Evolutionary conservation across 192 early-diverging fungal species (phyloP).

Genomic region (Podila epigama): DNA sequence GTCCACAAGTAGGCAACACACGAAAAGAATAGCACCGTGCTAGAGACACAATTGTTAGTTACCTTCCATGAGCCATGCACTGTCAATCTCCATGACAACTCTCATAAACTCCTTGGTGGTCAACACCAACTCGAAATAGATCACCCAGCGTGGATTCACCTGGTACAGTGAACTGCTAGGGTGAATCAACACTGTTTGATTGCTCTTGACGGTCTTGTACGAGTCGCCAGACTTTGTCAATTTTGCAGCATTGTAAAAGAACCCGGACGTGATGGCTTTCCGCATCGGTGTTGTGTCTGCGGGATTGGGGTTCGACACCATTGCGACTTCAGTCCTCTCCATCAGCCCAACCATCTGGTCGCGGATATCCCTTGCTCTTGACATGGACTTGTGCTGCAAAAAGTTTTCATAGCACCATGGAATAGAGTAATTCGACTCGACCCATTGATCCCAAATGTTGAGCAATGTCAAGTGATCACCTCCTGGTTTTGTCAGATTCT

Average conservation of each 20-base stretch:
- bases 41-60: not conserved
- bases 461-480: slow-evolving; percentile 95
- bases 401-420: slow-evolving; percentile 99
- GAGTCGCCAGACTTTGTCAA: slow-evolving; percentile 88
- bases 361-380: slow-evolving; percentile 87
- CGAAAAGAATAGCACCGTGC: not conserved
- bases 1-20: not conserved
- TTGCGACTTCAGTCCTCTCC: slow-evolving; percentile 89
- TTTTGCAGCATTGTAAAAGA: slow-evolving; percentile 93
- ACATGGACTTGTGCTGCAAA: slow-evolving; percentile 92
- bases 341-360: slow-evolving; percentile 93
- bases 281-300: slow-evolving; percentile 86
- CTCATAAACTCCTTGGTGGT: slow-evolving; percentile 97
- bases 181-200: slow-evolving; percentile 92
- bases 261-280: slow-evolving; percentile 92
- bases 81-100: slow-evolving; percentile 90
- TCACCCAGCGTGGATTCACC: slow-evolving; percentile 83
- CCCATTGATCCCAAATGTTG: slow-evolving; percentile 93
- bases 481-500: slow-evolving; percentile 88
- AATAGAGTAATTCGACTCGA: slow-evolving; percentile 88
- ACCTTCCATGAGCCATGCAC: slow-evolving; percentile 86
- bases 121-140: slow-evolving; percentile 93
- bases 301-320: slow-evolving; percentile 85
- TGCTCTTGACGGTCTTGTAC: slow-evolving; percentile 87
- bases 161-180: slow-evolving; percentile 85